A percentile compares a stretch with the other conserved stretches of the same genome.
Evolutionary conservation across 2,329 filamentous ascomycete species (phyloP).

Genomic region (Whalleya microplaca): DNA sequence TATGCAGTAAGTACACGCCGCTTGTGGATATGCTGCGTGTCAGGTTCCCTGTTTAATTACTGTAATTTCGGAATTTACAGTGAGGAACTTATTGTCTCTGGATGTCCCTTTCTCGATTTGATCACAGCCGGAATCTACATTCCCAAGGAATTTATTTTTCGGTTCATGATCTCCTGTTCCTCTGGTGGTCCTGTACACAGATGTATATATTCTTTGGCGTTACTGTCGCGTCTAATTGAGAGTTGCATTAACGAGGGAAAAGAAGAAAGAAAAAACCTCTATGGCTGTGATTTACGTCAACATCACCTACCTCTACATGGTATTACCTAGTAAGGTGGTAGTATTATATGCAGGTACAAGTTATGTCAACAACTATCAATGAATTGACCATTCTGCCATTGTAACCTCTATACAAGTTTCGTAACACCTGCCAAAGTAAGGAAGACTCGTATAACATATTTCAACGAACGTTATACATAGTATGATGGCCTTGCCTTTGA

Average conservation of each 20-base stretch:
- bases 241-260: background rate
- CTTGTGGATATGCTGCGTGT: slow-evolving; percentile 27
- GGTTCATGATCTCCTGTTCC: background rate
- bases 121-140: background rate
- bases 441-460: too few relatives aligned
- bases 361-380: too few relatives aligned
- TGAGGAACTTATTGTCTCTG: slow-evolving; percentile 13
- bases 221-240: background rate
- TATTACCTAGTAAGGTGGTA: too few relatives aligned
- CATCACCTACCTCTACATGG: background rate
- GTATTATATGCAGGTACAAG: too few relatives aligned
- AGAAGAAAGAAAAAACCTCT: background rate
- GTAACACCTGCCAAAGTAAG: too few relatives aligned
- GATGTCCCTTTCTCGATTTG: slow-evolving; percentile 17
- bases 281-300: background rate
- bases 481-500: too few relatives aligned
- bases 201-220: background rate
- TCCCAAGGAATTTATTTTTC: slow-evolving; percentile 12
- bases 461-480: too few relatives aligned
- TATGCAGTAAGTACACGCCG: too few relatives aligned
- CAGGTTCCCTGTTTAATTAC: slow-evolving; percentile 30
- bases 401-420: too few relatives aligned
- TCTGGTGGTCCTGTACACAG: background rate
- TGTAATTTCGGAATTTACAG: slow-evolving; percentile 33
- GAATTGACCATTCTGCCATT: too few relatives aligned